Conservation (phyloP, 805 yeast genomes). For the Schwanniomyces yamadae region DNA sequence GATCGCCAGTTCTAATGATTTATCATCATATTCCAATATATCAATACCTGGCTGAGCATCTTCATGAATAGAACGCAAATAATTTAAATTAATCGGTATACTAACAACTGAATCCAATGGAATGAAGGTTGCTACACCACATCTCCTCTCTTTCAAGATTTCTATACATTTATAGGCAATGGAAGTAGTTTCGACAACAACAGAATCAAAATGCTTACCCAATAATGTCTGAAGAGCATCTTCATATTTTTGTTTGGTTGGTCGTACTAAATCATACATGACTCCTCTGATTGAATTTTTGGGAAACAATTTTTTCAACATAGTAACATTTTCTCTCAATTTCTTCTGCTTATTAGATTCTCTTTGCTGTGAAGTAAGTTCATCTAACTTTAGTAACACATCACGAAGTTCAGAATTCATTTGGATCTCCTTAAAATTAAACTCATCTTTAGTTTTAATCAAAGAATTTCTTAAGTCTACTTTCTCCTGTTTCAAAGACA, state of each 20-base stretch:
- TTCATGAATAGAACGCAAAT: slow-evolving; percentile 52
- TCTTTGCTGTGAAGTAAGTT: slow-evolving; percentile 70
- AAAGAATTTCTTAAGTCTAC: slow-evolving; percentile 25
- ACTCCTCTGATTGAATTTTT: slow-evolving; percentile 75
- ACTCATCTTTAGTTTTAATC: slow-evolving; percentile 34
- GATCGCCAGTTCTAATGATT: slow-evolving; percentile 69
- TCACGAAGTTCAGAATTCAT: slow-evolving; percentile 64
- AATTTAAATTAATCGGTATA: slow-evolving; percentile 51
- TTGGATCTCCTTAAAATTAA: slow-evolving; percentile 50
- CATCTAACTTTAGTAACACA: slow-evolving; percentile 61
- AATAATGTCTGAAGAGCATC: slow-evolving; percentile 72
- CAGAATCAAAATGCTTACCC: slow-evolving; percentile 77
- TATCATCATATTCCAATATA: slow-evolving; percentile 64
- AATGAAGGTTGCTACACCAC: slow-evolving; percentile 83
- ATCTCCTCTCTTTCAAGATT: slow-evolving; percentile 77
- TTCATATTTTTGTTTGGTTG: slow-evolving; percentile 70
- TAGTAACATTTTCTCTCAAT: slow-evolving; percentile 69
- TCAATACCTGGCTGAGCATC: slow-evolving; percentile 71
- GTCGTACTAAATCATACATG: slow-evolving; percentile 75
- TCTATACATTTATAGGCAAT: slow-evolving; percentile 76
- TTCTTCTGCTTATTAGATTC: slow-evolving; percentile 70
- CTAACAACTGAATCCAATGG: slow-evolving; percentile 75
- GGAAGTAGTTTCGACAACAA: slow-evolving; percentile 71
- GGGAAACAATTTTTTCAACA: slow-evolving; percentile 71
- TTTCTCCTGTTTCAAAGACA: slow-evolving; percentile 28